Base-by-base conservation (phyloP, 805 yeast species). In the Clavispora santaluciae region DNA sequence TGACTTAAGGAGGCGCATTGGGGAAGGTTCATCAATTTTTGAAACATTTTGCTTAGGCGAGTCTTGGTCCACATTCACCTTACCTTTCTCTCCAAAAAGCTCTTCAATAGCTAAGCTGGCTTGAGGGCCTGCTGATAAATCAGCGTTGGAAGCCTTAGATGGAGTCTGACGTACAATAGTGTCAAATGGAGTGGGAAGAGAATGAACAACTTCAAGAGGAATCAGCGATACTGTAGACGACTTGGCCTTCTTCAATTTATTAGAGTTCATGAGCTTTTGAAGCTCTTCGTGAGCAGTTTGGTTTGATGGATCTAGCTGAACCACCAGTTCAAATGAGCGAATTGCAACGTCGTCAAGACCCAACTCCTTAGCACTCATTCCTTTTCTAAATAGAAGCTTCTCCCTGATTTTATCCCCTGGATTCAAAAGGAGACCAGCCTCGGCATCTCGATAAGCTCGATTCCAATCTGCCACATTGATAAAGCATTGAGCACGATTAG, bases 401-500 rank as follows among this genome's bases (percentile, higher is more conserved):
- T 70, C 59, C 28, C 53, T 48, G 0, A 75, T 64, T 29, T 63
- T 65, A 0, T 30, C 24, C 11, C 63, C 63, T 2, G 61, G 51
- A 5, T 51, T 55, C 2, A 60, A 33, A 1, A 42, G 35, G 12
- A 83, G 57, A 0, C 86, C 90, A 12, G 53, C 51, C 9, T 71
- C 57, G 44, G 85, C 74, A 42, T 75, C 79, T 15, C 58, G 55
- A 3, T 74, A 51, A 2, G 82, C 86, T 13, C 72, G 60, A 2
- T 57, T 50, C 70, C 73, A 79, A 23, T 73, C 70, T 5, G 63
- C 51, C 4, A 79, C 55, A 42, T 79, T 78, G 30, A 83, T 55
- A 46, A 74, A 70, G n/a, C 86, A 70, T 66, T 79, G 78, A 0
- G 93, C 84, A 33, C 83, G 61, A 54, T 85, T 85, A n/a, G 90